phyloP scores from a whole-genome alignment of 768 basidiomycete genomes.

The Mycena venus region DNA sequence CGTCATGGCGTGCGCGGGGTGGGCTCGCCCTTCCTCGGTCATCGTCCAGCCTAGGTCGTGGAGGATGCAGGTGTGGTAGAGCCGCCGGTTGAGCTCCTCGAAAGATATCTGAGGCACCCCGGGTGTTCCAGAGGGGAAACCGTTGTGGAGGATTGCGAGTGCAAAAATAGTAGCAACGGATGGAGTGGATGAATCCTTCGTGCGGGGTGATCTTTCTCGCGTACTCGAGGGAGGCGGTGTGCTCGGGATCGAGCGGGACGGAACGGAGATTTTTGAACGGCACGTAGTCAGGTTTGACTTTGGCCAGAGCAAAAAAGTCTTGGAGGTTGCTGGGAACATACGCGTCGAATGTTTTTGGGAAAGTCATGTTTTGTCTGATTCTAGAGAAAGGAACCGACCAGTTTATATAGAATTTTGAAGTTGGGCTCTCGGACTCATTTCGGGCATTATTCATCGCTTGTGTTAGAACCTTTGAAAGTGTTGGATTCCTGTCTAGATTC shows the following conservation, averaged over 20 bases:
- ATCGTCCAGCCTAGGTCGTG: conserved; percentile 19
- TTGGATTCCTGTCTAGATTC: background rate
- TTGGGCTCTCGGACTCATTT: background rate
- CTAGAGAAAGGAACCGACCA: background rate
- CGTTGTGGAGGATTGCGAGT: conserved; percentile 30
- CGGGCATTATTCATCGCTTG: background rate
- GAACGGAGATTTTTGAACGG: conserved; percentile 22
- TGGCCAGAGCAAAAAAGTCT: conserved; percentile 26
- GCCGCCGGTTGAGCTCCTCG: conserved; percentile 22
- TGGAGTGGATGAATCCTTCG: conserved; percentile 27
- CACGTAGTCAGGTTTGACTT: conserved; percentile 24
- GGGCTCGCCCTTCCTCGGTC: background rate
- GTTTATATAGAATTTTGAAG: background rate
- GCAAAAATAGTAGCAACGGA: conserved; percentile 32
- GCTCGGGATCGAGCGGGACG: conserved; percentile 17
- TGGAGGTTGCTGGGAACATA: conserved; percentile 27
- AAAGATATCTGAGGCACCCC: conserved; percentile 32
- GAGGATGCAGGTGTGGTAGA: conserved; percentile 22
- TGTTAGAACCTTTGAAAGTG: background rate
- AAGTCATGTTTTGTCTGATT: conserved; percentile 6
- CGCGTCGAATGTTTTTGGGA: conserved; percentile 27
- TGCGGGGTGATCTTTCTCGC: conserved; percentile 23
- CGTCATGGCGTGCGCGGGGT: conserved; percentile 22
- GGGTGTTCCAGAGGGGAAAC: conserved; percentile 32
- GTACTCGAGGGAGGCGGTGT: conserved; percentile 28